Evolutionary conservation across 2,329 filamentous ascomycete genomes (phyloP).

Genomic region (Xylaria hypoxylon): DNA sequence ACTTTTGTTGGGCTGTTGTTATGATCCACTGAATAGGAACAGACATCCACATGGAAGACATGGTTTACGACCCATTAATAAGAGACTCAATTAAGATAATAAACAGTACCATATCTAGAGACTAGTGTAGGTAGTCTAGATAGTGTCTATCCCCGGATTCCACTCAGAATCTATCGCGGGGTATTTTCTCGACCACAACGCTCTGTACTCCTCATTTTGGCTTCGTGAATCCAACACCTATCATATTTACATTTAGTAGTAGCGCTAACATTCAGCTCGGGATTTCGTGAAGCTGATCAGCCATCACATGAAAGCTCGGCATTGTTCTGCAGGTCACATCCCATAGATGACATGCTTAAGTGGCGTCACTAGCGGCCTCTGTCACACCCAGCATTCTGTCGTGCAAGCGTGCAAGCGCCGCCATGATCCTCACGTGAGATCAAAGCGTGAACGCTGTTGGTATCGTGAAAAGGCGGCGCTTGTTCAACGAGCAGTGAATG

Average conservation of each 20-base stretch:
- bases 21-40: too few species aligned
- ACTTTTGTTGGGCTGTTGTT: too few species aligned
- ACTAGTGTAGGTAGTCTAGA: too few species aligned
- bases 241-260: background rate
- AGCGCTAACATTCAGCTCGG: slow-evolving; percentile 16
- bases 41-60: too few species aligned
- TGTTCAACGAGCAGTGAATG: background rate
- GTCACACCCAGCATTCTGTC: slow-evolving; percentile 16
- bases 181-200: slow-evolving; percentile 1
- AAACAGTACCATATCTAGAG: too few species aligned
- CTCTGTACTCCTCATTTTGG: too few species aligned
- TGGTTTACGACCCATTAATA: too few species aligned
- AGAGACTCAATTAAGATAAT: too few species aligned
- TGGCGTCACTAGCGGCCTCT: slow-evolving; percentile 20
- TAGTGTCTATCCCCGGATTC: too few species aligned
- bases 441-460: slow-evolving; percentile 1
- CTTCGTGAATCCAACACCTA: background rate
- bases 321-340: slow-evolving; percentile 12
- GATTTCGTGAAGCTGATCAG: background rate
- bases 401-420: slow-evolving; percentile 10
- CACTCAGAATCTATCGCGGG: background rate
- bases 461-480: background rate
- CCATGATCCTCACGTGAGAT: slow-evolving; percentile 27
- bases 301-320: slow-evolving; percentile 36
- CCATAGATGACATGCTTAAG: slow-evolving; percentile 3